Evolutionary conservation across 106 monocot genomes (phyloP).

Genomic region (Triglochin maritima): DNA sequence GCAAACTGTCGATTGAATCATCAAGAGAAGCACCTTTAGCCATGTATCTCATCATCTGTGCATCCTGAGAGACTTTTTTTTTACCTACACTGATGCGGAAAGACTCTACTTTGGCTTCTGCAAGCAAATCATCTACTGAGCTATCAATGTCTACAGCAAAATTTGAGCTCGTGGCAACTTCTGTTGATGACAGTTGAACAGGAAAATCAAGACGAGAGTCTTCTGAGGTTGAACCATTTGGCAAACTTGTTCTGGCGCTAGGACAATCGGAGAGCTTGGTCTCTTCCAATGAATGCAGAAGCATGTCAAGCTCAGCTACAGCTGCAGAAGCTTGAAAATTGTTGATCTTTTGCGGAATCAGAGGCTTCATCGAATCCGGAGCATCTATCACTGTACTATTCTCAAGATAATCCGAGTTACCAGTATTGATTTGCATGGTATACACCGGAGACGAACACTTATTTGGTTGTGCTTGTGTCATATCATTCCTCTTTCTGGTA

Average conservation of each 20-base stretch:
- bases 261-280: not conserved
- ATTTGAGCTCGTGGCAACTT: not conserved
- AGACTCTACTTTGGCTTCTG: not conserved
- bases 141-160: not conserved
- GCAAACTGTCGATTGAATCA: slow-evolving; percentile 9
- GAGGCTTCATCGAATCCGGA: not conserved
- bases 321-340: not conserved
- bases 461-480: too few species aligned
- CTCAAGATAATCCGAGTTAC: too few species aligned
- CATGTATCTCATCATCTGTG: not conserved
- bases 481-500: too few species aligned
- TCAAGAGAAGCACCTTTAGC: slow-evolving; percentile 1
- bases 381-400: not conserved
- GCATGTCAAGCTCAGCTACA: slow-evolving; percentile 7
- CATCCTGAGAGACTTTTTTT: not conserved
- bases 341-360: not conserved
- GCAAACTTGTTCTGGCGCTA: not conserved
- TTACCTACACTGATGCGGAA: not conserved
- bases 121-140: slow-evolving; percentile 10
- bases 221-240: not conserved
- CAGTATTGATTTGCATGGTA: too few species aligned
- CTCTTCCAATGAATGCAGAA: slow-evolving; percentile 3
- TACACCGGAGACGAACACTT: too few species aligned
- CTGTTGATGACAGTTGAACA: not conserved
- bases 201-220: not conserved